Evolutionary conservation across 1,284 basidiomycete genomes (phyloP).

Genomic region (Papiliotrema terrestris): DNA sequence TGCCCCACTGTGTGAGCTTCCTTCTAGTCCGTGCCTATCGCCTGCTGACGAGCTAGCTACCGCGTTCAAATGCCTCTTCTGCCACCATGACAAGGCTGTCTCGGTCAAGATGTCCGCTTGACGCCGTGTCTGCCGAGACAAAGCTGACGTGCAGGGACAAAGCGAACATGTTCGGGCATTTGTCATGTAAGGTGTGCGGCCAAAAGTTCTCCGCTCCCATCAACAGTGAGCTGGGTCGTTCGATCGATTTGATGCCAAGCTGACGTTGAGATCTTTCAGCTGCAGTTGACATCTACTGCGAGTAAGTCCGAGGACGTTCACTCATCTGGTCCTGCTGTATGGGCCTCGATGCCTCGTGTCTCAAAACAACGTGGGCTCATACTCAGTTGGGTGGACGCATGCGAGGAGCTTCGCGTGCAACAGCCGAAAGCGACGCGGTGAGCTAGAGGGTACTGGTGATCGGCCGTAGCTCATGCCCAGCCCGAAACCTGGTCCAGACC

Average conservation of each 20-base stretch:
- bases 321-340: not conserved
- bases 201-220: slow-evolving; percentile 37
- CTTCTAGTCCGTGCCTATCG: not conserved
- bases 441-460: too few species aligned
- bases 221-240: slow-evolving; percentile 30
- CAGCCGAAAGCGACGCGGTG: slow-evolving; percentile 34
- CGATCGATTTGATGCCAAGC: not conserved
- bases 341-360: not conserved
- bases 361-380: not conserved
- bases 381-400: slow-evolving; percentile 46
- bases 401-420: slow-evolving; percentile 39
- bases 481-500: slow-evolving; percentile 20
- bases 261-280: slow-evolving; percentile 36
- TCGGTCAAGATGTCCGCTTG: slow-evolving; percentile 36
- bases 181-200: slow-evolving; percentile 44
- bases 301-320: slow-evolving; percentile 22
- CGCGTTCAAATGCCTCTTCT: slow-evolving; percentile 49
- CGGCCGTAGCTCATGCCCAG: slow-evolving; percentile 7
- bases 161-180: slow-evolving; percentile 34
- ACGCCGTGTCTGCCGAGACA: not conserved
- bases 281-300: slow-evolving; percentile 45
- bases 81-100: slow-evolving; percentile 45
- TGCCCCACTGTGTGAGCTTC: slow-evolving; percentile 30
- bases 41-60: slow-evolving; percentile 28
- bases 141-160: slow-evolving; percentile 30